These are phyloP conservation scores for Epichloe sp. DNA, from an alignment of 2,329 filamentous ascomycete species.

Conservation along the genomic window DNA sequence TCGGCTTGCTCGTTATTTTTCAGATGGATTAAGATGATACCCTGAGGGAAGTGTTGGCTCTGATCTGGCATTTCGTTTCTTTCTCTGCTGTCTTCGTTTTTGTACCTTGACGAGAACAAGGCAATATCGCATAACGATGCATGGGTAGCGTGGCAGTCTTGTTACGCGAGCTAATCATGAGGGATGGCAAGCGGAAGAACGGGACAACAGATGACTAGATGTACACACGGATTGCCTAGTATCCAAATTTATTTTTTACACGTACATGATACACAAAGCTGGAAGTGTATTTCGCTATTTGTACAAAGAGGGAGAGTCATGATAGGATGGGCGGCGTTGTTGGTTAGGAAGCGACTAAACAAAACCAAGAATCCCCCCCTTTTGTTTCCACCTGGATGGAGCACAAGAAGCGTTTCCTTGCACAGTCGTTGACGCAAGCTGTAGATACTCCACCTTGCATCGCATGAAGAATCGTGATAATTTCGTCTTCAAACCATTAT, in stretches of 20 bases:
- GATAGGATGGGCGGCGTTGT: not conserved
- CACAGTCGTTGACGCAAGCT: not conserved
- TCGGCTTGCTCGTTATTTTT: not conserved
- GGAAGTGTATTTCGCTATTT: not conserved
- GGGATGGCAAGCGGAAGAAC: not conserved
- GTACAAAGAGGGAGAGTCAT: not conserved
- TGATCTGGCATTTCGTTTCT: constrained; percentile 2
- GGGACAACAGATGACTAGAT: not conserved
- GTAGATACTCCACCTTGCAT: not conserved
- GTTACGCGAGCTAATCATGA: not conserved
- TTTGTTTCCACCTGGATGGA: not conserved
- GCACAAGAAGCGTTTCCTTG: not conserved
- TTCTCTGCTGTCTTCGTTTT: not conserved
- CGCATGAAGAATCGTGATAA: not conserved
- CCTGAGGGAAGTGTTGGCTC: constrained; percentile 17
- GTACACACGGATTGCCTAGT: not conserved
- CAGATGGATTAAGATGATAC: constrained; percentile 24
- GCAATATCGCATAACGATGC: not conserved
- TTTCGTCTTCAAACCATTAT: not conserved
- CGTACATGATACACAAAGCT: not conserved
- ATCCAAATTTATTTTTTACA: not conserved
- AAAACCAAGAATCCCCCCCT: not conserved
- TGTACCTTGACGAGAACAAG: not conserved
- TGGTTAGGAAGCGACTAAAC: not conserved
- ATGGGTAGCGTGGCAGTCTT: constrained; percentile 1